Evolutionary conservation across 1,284 basidiomycete species (phyloP), one percentile per base, ranked within the genome.

Genomic region (Kwoniella shivajii): DNA sequence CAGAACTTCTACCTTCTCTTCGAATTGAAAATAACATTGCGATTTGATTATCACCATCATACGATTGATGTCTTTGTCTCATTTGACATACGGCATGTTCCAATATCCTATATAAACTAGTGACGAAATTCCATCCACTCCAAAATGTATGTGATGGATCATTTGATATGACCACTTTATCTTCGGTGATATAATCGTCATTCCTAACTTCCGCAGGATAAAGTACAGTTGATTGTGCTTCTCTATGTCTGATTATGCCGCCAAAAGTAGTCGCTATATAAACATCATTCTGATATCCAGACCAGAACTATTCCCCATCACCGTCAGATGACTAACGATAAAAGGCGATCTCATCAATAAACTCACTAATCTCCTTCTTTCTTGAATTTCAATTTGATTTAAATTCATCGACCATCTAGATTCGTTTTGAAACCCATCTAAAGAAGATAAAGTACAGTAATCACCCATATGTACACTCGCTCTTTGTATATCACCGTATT

Each of bases 91-190:
- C 60, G 3, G 71, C 68, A 43, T 76, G 73, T 60, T 78, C 76
- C 6, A 78, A 57, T 26, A 76, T 73, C 11, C 76, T 60, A 44
- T 78, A 78, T 26, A 78, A 59, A 54, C 75, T 71, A 44, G 55
- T 66, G 2, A 71, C 68, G 59, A 75, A 78, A 59, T 74, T 76
- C 74, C 74, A 76, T 6, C 76, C 76, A 3, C 59, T 55, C 13
- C 74, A 38, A 43, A 62, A 76, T 2, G 74, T 73, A 0, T 68
- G 59, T 3, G 51, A 51, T 36, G 33, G 36, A 22, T 33, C 27
- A 39, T 14, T 30, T 34, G 43, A 14, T 20, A 45, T 43, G 14
- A 45, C 18, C 14, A 36, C 16, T 18, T 69, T 64, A 3, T 67
- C 71, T 0, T 56, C 42, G 1, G 69, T 71, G 44, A 76, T 74